Evolutionary conservation across 106 monocot species (phyloP), one percentile per base, ranked within the genome.

Genomic region (Dendrobium chrysotoxum): DNA sequence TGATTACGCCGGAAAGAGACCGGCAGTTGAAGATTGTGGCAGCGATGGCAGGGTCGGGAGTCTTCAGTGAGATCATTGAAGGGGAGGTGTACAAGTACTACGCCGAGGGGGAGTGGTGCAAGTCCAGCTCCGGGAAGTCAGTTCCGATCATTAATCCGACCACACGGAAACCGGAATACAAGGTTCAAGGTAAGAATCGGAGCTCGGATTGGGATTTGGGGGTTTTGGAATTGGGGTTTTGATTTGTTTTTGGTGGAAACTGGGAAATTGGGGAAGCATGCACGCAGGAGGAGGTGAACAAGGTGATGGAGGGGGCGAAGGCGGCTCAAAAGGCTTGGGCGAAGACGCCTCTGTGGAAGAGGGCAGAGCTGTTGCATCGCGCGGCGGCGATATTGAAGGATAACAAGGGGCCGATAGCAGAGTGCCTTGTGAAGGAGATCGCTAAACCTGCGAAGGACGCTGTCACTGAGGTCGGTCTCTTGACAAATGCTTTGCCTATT

Each of bases 391-490:
- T 99, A 66, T 88, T 99, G 53, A 99, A 95, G 82, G 95, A 95
- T 66, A 88, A 99, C 87, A 91, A 93, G 83, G 83, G 72, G 17
- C 91, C 98, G 58, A 99, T 99, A 13, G 89, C 95, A 7, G 98
- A 95, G 79, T 99, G 95, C 85, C 91, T 99, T 9, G 92, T 99
- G 57, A 99, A 99, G 78, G 98, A 99, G 89, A 93, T 99, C 15
- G 98, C 98, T 17, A 99, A 99, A 78, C 98, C 98, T 0, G 89
- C 95, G 41, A 99, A 99, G 87, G 98, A 99, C 61, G 95, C 98
- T 1, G 89, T 93, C 38, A 83, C 91, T 11, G 98, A 99, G 92
- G 98, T 99, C 31, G 9, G 53, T 20, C 4, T 11, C n/a, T 28
- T 38, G 44, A n/a, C 41, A 64, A 41, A 3, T 10, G 77, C 44